Evolutionary conservation across 768 basidiomycete species (phyloP).

Genomic region (Termitomyces sp.): DNA sequence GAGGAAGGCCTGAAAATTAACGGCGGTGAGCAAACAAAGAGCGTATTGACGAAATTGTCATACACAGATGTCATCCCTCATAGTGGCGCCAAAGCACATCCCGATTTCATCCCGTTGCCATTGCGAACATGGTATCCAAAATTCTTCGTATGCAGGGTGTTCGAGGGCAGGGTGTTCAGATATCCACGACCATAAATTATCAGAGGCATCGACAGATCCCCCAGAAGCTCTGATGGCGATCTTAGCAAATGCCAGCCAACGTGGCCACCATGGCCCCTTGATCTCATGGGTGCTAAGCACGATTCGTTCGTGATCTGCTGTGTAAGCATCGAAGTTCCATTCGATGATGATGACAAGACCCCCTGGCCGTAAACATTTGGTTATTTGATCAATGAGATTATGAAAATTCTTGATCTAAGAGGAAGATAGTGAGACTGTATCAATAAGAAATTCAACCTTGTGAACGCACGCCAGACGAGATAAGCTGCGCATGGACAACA

Average conservation of each 20-base stretch:
- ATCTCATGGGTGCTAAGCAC: slow-evolving; percentile 40
- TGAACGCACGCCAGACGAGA: slow-evolving; percentile 68
- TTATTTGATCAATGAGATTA: slow-evolving; percentile 63
- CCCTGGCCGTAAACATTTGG: slow-evolving; percentile 63
- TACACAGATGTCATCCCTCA: slow-evolving; percentile 64
- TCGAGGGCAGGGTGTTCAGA: slow-evolving; percentile 54
- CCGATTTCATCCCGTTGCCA: slow-evolving; percentile 42
- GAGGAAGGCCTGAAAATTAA: slow-evolving; percentile 52
- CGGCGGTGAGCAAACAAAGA: slow-evolving; percentile 3
- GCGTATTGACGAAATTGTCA: slow-evolving; percentile 2
- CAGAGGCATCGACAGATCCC: slow-evolving; percentile 62
- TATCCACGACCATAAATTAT: slow-evolving; percentile 55
- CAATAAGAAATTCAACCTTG: slow-evolving; percentile 7
- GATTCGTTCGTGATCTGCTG: slow-evolving; percentile 43
- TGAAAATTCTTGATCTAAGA: slow-evolving; percentile 63
- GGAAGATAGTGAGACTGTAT: slow-evolving; percentile 16
- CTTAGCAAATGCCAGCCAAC: slow-evolving; percentile 58
- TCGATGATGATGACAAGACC: slow-evolving; percentile 69
- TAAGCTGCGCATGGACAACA: slow-evolving; percentile 54
- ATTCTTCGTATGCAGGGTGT: slow-evolving; percentile 53
- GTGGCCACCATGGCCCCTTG: slow-evolving; percentile 56
- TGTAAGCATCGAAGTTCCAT: slow-evolving; percentile 68
- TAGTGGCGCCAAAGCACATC: slow-evolving; percentile 37
- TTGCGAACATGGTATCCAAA: slow-evolving; percentile 63
- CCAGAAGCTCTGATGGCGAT: slow-evolving; percentile 56